Conservation (phyloP, 2,329 filamentous ascomycete genomes). For the Arthrinium phaeospermum region DNA sequence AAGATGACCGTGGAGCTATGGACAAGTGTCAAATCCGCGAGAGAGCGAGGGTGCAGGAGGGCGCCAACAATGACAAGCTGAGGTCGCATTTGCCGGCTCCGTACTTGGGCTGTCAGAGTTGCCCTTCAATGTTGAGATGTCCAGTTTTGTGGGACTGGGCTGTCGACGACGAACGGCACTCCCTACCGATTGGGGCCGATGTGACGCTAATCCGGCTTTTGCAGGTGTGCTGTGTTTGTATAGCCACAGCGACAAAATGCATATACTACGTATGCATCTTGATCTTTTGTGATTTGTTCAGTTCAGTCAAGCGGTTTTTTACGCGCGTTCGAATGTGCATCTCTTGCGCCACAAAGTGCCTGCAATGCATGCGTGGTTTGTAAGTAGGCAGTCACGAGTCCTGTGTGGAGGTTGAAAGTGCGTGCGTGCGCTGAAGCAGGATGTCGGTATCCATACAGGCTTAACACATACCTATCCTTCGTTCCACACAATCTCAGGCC, state of each 20-base stretch:
- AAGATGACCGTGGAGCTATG: background rate
- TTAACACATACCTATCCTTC: background rate
- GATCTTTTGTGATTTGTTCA: background rate
- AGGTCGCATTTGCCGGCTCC: background rate
- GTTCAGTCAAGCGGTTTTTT: background rate
- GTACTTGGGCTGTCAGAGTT: too few species aligned
- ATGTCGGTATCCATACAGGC: background rate
- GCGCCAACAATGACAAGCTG: background rate
- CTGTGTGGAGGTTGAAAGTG: slow-evolving; percentile 2
- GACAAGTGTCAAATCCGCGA: background rate
- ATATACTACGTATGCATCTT: background rate
- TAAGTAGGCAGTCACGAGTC: background rate
- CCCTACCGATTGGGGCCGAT: slow-evolving; percentile 3
- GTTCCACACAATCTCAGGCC: slow-evolving; percentile 11
- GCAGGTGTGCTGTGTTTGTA: background rate
- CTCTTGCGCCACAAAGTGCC: slow-evolving; percentile 12
- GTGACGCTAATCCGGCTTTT: background rate
- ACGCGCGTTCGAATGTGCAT: slow-evolving; percentile 11
- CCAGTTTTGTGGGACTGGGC: background rate
- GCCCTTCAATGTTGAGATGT: background rate
- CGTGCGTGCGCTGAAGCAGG: background rate
- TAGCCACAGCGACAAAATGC: slow-evolving; percentile 7
- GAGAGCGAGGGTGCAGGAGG: background rate
- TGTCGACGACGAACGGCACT: background rate
- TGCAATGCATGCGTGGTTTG: background rate